Base-by-base conservation (phyloP, 768 basidiomycete genomes). In the Mycena pura region DNA sequence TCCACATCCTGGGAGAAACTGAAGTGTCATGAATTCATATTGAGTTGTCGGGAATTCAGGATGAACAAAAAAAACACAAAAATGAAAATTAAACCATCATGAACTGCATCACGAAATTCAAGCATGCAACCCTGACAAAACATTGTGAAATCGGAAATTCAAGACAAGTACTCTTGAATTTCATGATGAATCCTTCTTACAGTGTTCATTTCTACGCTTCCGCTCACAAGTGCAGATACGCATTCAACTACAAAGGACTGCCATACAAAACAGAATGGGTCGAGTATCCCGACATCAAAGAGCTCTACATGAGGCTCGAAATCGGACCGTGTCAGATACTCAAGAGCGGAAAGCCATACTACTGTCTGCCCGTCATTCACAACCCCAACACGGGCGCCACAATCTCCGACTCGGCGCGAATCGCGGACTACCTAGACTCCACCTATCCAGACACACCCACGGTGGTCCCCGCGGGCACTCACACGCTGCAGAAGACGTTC, bases 361-460 rank as follows among this genome's bases (percentile, higher is more conserved):
- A 81, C 68, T 81, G 76, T 14, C 67, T 84, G 2, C 85, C 85
- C 9, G 72, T 78, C 34, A 83, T 86, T 57, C 68, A 77, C 49
- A 83, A 86, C 66, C 76, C 77, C 3, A 67, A 67, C 56, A 83
- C 82, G 1, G 72, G 73, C 7, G 58, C 63, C 0, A 57, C 74
- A 24, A 52, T 84, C 19, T 54, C 74, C 13, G 80, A 85, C 25
- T 83, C 83, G 0, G 46, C 68, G 24, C 66, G 57, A 27, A 85
- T 86, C 62, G 82, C 80, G 0, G 62, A 73, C 11, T 84, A 86
- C 66, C 73, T 86, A 31, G 84, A 86, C 56, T 64, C 74, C 8
- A 72, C 74, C 3, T 86, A 83, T 68, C 82, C 84, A 0, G 73
- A 76, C 39, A 73, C 74, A 0, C 77, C 73, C 3, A 57, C 39